Percentiles rank a stretch among this genome's conserved stretches.
Conservation (phyloP, 208 protist species). For the Leishmania guyanensis region DNA sequence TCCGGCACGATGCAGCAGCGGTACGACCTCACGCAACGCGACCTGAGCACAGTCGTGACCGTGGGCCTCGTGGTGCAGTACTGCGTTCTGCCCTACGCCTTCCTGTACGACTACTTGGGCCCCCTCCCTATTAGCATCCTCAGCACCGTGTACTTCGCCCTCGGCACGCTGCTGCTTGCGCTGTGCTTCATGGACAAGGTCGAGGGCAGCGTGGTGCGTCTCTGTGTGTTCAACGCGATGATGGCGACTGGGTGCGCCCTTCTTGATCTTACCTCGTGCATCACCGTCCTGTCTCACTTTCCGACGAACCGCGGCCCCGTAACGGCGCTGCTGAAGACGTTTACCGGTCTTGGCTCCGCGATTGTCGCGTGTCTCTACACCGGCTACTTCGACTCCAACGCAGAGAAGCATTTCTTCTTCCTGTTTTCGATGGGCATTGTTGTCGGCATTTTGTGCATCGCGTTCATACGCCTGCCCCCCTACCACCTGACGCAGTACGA, state of each 20-base stretch:
- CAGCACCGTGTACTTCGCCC: conserved; percentile 20
- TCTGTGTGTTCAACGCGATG: conserved; percentile 56
- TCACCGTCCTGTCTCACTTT: conserved; percentile 48
- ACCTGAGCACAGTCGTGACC: conserved; percentile 62
- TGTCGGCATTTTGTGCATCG: conserved; percentile 28
- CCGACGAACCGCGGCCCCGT: conserved; percentile 61
- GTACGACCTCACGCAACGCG: conserved; percentile 38
- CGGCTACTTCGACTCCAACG: conserved; percentile 50
- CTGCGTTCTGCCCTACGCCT: conserved; percentile 52
- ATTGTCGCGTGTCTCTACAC: conserved; percentile 51
- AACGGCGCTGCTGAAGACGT: conserved; percentile 54
- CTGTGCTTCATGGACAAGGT: conserved; percentile 58
- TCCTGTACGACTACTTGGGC: conserved; percentile 62
- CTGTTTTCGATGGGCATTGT: conserved; percentile 35
- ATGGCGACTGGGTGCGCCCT: conserved; percentile 39
- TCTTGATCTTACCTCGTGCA: conserved; percentile 43
- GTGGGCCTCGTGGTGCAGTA: conserved; percentile 44
- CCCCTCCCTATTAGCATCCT: conserved; percentile 41
- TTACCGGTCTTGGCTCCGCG: conserved; percentile 60
- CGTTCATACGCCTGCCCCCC: conserved; percentile 47
- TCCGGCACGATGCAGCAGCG: conserved; percentile 35
- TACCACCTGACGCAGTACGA: conserved; percentile 65
- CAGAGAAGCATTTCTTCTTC: conserved; percentile 58
- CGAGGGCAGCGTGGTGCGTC: conserved; percentile 26
- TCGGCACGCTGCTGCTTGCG: conserved; percentile 51